A percentile compares a stretch with the other conserved stretches of the same genome.
These are phyloP conservation scores for Diplosphaera chodatii DNA, from an alignment of 139 green algal genomes.

Conservation along the genomic window DNA sequence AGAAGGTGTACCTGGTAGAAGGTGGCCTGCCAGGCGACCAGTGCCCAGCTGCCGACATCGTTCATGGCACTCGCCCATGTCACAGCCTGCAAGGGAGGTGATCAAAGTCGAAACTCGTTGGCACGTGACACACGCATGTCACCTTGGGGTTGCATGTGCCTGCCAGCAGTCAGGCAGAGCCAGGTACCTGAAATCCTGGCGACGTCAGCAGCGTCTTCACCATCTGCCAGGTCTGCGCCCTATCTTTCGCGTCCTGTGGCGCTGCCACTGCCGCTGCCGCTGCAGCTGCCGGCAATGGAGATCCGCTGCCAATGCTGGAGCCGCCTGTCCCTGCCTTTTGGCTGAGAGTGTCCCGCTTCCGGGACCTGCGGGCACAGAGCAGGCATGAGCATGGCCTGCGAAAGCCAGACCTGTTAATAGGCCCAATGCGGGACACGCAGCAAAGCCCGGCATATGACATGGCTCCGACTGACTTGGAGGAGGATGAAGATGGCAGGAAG, in stretches of 20 bases:
- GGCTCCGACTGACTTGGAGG: too few species aligned
- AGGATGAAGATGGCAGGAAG: slow-evolving; percentile 15
- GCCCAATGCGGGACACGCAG: too few species aligned
- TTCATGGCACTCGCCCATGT: slow-evolving; percentile 77
- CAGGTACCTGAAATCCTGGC: slow-evolving; percentile 11
- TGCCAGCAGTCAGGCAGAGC: slow-evolving; percentile 22
- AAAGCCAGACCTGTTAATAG: too few species aligned
- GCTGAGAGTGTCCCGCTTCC: background rate
- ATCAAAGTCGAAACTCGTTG: too few species aligned
- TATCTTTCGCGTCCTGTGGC: background rate
- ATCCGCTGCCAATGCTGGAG: too few species aligned
- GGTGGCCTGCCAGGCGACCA: slow-evolving; percentile 83
- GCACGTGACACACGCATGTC: too few species aligned
- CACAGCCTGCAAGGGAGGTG: slow-evolving; percentile 57
- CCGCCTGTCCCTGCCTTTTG: background rate
- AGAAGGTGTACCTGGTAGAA: slow-evolving; percentile 70
- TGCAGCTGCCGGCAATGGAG: too few species aligned
- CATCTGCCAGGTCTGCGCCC: background rate
- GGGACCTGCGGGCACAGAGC: too few species aligned
- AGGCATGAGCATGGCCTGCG: too few species aligned
- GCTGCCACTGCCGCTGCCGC: background rate
- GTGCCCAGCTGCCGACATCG: slow-evolving; percentile 77
- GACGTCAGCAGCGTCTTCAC: slow-evolving; percentile 11
- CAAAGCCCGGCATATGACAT: too few species aligned
- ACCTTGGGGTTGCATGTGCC: background rate